A percentile compares a stretch with the other conserved stretches of the same genome.
phyloP scores from a whole-genome alignment of 345 rosid genomes.

The Mangifera indica region DNA sequence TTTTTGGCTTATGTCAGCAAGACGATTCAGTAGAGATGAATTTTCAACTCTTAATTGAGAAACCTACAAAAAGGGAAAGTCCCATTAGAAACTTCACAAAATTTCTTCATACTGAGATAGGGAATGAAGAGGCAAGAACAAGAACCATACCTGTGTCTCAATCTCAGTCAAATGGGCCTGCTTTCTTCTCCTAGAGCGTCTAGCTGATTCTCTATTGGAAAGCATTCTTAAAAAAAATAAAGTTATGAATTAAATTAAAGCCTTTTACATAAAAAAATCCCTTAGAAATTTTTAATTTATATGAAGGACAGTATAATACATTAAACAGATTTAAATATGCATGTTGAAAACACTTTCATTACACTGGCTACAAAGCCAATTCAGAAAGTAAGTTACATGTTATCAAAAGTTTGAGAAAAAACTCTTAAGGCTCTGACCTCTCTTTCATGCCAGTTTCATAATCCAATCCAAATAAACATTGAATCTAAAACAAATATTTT shows the following conservation, averaged over 20 bases:
- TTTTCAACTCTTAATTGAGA: conserved; percentile 81
- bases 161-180: conserved; percentile 88
- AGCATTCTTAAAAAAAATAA: conserved; percentile 62
- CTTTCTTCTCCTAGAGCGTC: conserved; percentile 94
- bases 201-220: conserved; percentile 94
- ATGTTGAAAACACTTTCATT: not conserved
- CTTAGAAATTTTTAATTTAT: not conserved
- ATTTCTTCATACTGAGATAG: not conserved
- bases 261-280: not conserved
- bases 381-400: not conserved
- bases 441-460: not conserved
- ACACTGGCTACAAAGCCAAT: not conserved
- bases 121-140: conserved; percentile 10
- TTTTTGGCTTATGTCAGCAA: conserved; percentile 68
- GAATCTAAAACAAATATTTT: not conserved
- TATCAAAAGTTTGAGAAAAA: not conserved
- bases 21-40: conserved; percentile 59
- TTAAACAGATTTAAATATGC: not conserved
- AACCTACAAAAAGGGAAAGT: conserved; percentile 45
- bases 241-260: conserved; percentile 12
- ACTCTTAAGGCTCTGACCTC: not conserved
- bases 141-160: conserved; percentile 69
- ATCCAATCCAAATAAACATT: not conserved
- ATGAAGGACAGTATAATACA: not conserved
- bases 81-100: not conserved